Evolutionary conservation across 352 stramenopile genomes (phyloP).

Genomic region (Pythium aphanidermatum): DNA sequence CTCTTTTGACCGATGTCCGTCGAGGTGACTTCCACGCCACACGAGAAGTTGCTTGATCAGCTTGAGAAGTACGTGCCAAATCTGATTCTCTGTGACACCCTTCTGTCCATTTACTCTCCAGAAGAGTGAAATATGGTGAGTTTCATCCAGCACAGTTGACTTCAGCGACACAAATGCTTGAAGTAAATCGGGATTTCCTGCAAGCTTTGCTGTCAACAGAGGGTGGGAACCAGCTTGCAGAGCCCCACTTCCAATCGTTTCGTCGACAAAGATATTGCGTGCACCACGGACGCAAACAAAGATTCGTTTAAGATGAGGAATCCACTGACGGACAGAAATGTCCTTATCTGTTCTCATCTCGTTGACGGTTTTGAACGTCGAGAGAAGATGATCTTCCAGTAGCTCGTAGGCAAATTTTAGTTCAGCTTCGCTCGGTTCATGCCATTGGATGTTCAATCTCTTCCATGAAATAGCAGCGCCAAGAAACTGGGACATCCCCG

Average conservation of each 20-base stretch:
- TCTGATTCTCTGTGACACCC: slow-evolving; percentile 47
- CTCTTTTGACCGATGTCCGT: slow-evolving; percentile 34
- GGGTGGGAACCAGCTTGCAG: slow-evolving; percentile 33
- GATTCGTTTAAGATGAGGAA: slow-evolving; percentile 38
- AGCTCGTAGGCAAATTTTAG: slow-evolving; percentile 47
- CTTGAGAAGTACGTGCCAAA: slow-evolving; percentile 42
- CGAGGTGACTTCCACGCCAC: slow-evolving; percentile 42
- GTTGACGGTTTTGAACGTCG: slow-evolving; percentile 23
- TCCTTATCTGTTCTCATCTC: slow-evolving; percentile 20
- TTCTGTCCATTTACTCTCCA: slow-evolving; percentile 40
- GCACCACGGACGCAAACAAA: slow-evolving; percentile 36
- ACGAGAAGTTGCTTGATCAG: slow-evolving; percentile 48
- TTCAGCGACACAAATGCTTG: slow-evolving; percentile 35
- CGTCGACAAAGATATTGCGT: slow-evolving; percentile 47
- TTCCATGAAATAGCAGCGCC: slow-evolving; percentile 47
- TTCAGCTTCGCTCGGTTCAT: slow-evolving; percentile 51
- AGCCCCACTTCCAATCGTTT: slow-evolving; percentile 14
- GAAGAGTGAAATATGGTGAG: slow-evolving; percentile 36
- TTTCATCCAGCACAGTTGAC: slow-evolving; percentile 27
- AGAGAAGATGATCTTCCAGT: slow-evolving; percentile 42
- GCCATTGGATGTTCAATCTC: slow-evolving; percentile 42
- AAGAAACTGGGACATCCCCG: slow-evolving; percentile 57
- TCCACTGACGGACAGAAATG: slow-evolving; percentile 39
- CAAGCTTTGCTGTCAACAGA: slow-evolving; percentile 31
- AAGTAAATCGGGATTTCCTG: slow-evolving; percentile 25